These are phyloP conservation scores for Galerina marginata DNA, from an alignment of 768 basidiomycete genomes.

Conservation along the genomic window DNA sequence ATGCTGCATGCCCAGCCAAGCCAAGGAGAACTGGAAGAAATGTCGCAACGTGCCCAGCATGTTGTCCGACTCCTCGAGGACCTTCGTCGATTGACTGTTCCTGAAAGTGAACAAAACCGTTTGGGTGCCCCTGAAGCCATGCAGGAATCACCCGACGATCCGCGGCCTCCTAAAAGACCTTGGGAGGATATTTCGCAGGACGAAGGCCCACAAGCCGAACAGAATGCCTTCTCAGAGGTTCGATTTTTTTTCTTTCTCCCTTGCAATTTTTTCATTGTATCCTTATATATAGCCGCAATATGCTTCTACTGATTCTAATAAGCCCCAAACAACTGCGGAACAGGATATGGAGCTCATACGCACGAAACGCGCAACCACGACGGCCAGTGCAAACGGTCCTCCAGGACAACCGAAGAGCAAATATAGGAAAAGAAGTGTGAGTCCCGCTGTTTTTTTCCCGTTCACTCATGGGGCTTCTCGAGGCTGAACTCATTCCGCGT, in stretches of 20 bases:
- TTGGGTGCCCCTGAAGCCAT: slow-evolving; percentile 20
- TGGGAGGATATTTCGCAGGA: slow-evolving; percentile 77
- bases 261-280: not conserved
- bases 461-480: slow-evolving; percentile 19
- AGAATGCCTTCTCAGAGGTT: slow-evolving; percentile 40
- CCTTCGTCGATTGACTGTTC: slow-evolving; percentile 48
- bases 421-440: slow-evolving; percentile 85
- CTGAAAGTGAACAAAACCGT: slow-evolving; percentile 42
- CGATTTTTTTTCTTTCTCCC: slow-evolving; percentile 9
- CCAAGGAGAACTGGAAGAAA: slow-evolving; percentile 65
- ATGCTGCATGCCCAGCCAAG: slow-evolving; percentile 57
- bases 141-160: slow-evolving; percentile 48
- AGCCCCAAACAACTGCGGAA: slow-evolving; percentile 70
- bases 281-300: slow-evolving; percentile 26
- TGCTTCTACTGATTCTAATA: slow-evolving; percentile 32
- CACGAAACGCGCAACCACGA: slow-evolving; percentile 77
- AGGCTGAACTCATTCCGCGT: slow-evolving; percentile 29
- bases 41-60: slow-evolving; percentile 67
- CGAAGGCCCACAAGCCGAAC: slow-evolving; percentile 34
- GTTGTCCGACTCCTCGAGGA: slow-evolving; percentile 76
- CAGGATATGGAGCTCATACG: slow-evolving; percentile 88
- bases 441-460: slow-evolving; percentile 33
- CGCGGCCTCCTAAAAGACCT: slow-evolving; percentile 74
- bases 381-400: slow-evolving; percentile 56
- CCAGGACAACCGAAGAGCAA: slow-evolving; percentile 73